A percentile compares a stretch with the other conserved stretches of the same genome.
Conservation (phyloP, 257 asterid species). For the Eustoma russellianum region DNA sequence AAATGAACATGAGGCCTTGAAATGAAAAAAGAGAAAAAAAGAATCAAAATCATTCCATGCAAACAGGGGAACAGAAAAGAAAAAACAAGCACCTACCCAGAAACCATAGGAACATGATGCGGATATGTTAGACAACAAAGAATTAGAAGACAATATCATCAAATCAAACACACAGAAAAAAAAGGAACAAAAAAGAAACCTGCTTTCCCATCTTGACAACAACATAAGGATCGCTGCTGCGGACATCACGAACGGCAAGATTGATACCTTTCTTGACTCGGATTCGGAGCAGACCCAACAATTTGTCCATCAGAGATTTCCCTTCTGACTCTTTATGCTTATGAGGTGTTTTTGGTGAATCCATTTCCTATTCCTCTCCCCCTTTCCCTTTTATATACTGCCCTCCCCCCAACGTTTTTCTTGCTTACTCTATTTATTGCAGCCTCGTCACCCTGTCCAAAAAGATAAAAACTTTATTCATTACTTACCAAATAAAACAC, state of each 20-base stretch:
- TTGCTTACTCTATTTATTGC: no score
- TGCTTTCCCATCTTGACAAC: conserved; percentile 38
- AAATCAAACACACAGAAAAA: neutral
- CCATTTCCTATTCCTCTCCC: conserved; percentile 9
- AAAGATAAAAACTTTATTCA: no score
- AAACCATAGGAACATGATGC: neutral
- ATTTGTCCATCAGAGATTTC: conserved; percentile 30
- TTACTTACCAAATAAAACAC: no score
- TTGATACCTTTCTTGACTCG: conserved; percentile 61
- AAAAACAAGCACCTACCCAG: neutral
- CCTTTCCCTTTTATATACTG: neutral
- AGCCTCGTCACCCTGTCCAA: no score
- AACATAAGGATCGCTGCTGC: conserved; percentile 57
- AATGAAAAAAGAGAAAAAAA: no score
- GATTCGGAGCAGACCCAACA: conserved; percentile 68
- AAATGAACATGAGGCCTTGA: no score
- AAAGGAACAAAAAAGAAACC: conserved; percentile 9
- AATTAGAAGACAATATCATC: no score
- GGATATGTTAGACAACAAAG: no score
- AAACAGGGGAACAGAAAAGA: no score
- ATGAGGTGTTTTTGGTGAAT: conserved; percentile 12
- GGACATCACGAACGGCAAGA: conserved; percentile 85
- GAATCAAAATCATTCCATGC: no score
- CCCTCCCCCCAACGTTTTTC: no score
- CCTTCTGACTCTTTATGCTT: neutral